phyloP scores from a whole-genome alignment of 768 basidiomycete species.

The Pisolithus tinctorius region DNA sequence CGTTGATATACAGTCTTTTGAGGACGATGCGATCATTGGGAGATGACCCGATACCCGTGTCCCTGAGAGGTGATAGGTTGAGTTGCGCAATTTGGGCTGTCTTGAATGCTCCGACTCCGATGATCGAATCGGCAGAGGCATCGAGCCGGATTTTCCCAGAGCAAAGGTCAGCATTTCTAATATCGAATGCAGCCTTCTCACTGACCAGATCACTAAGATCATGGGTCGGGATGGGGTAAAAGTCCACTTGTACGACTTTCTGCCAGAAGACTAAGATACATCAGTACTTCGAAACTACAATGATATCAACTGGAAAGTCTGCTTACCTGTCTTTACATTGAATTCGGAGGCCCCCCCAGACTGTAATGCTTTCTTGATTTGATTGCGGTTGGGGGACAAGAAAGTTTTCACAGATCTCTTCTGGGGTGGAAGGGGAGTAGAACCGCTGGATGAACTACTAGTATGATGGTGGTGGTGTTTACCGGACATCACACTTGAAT shows the following conservation, averaged over 20 bases:
- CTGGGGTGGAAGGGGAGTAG: background rate
- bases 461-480: background rate
- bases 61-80: background rate
- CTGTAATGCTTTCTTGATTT: constrained; percentile 1
- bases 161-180: background rate
- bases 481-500: no score
- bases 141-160: background rate
- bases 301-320: no score
- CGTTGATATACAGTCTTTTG: background rate
- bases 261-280: background rate
- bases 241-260: background rate
- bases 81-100: constrained; percentile 2
- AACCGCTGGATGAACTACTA: background rate
- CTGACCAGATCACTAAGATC: background rate
- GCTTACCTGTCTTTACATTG: constrained; percentile 1
- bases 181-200: background rate
- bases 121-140: background rate
- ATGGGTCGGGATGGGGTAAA: background rate
- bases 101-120: constrained; percentile 6
- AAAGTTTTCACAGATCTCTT: background rate
- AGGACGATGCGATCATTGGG: background rate
- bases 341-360: background rate
- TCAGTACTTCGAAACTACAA: background rate
- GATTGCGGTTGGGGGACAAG: background rate
- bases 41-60: no score